Evolutionary conservation across 2,329 filamentous ascomycete species (phyloP).

Genomic region (Aspergillaceae sp.): DNA sequence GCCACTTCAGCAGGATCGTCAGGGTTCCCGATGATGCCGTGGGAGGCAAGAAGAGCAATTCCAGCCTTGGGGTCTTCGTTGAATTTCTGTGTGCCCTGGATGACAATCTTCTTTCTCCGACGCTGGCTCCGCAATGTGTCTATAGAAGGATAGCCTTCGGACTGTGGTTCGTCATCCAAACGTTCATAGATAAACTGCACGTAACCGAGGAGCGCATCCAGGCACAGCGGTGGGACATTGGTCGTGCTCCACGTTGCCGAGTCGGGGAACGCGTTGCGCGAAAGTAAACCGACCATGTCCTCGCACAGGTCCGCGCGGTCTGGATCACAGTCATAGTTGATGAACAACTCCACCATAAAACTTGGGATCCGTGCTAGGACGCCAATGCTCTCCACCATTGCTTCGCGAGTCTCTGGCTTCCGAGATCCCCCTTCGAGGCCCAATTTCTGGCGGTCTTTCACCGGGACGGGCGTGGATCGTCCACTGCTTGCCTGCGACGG

Average conservation of each 20-base stretch:
- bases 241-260: conserved; percentile 98
- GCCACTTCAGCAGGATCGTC: conserved; percentile 70
- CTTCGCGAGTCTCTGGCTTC: conserved; percentile 90
- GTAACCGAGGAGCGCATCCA: conserved; percentile 84
- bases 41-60: conserved; percentile 72
- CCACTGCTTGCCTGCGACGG: conserved; percentile 69
- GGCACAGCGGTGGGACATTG: conserved; percentile 87
- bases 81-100: conserved; percentile 80
- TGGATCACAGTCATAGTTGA: conserved; percentile 96
- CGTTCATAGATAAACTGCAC: conserved; percentile 87
- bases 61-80: conserved; percentile 91
- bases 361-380: conserved; percentile 85
- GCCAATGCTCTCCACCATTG: conserved; percentile 95
- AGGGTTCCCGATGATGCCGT: conserved; percentile 73
- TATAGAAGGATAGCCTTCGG: conserved; percentile 59
- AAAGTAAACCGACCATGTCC: conserved; percentile 86
- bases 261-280: conserved; percentile 90
- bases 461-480: conserved; percentile 77
- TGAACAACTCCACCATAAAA: conserved; percentile 89
- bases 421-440: conserved; percentile 85
- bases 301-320: conserved; percentile 87
- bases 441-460: conserved; percentile 85
- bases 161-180: conserved; percentile 59
- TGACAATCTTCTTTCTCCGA: conserved; percentile 75
- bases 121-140: conserved; percentile 61